Percentiles rank a stretch among this genome's conserved stretches.
Evolutionary conservation across 192 early-diverging fungal species (phyloP).

Genomic region (Fimicolochytrium jonesii): DNA sequence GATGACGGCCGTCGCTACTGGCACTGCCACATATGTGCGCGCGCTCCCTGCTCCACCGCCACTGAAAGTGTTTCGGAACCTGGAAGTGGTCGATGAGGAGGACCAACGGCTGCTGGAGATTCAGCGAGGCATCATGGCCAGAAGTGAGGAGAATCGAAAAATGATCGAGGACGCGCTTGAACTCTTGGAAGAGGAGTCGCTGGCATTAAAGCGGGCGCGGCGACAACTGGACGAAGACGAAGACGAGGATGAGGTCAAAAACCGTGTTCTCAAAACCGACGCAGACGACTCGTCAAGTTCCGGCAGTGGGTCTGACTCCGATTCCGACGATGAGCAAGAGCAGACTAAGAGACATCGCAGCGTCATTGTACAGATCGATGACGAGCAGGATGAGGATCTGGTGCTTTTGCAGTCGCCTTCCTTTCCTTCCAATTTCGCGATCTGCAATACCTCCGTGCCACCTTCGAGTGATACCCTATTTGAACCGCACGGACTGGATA

Average conservation of each 20-base stretch:
- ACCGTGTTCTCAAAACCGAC: neutral
- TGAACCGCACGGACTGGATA: slow-evolving; percentile 6
- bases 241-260: neutral
- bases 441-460: slow-evolving; percentile 48
- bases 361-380: slow-evolving; percentile 74
- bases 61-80: slow-evolving; percentile 66
- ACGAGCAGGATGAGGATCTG: slow-evolving; percentile 74
- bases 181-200: slow-evolving; percentile 14
- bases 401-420: slow-evolving; percentile 44
- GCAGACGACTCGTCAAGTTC: neutral
- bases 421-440: slow-evolving; percentile 57
- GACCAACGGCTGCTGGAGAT: slow-evolving; percentile 64
- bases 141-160: slow-evolving; percentile 61
- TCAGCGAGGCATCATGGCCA: slow-evolving; percentile 62
- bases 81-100: slow-evolving; percentile 70
- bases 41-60: slow-evolving; percentile 69
- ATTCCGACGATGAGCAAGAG: slow-evolving; percentile 38
- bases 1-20: slow-evolving; percentile 64
- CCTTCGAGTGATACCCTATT: slow-evolving; percentile 21
- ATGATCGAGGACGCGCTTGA: slow-evolving; percentile 48
- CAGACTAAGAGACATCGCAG: slow-evolving; percentile 20
- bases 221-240: too few relatives aligned
- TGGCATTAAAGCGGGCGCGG: too few relatives aligned
- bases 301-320: slow-evolving; percentile 34
- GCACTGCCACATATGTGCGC: slow-evolving; percentile 65